Conservation (phyloP, 2,329 filamentous ascomycete genomes). For the Botrytis pseudocinerea region DNA sequence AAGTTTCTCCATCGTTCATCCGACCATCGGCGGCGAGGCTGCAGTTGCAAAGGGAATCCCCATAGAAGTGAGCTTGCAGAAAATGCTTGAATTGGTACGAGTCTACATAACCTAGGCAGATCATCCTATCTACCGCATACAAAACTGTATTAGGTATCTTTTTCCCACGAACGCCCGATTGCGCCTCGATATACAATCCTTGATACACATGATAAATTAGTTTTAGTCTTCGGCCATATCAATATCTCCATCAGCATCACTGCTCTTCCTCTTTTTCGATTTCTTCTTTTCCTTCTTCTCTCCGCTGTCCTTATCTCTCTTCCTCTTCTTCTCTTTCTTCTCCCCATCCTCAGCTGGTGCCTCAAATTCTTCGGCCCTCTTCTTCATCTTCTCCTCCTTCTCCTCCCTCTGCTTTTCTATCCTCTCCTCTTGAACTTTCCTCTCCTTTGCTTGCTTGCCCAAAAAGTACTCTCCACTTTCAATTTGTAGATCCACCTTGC, state of each 20-base stretch:
- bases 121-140: slow-evolving; percentile 13
- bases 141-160: slow-evolving; percentile 11
- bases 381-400: slow-evolving; percentile 84
- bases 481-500: slow-evolving; percentile 97
- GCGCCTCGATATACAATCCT: slow-evolving; percentile 10
- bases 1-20: background rate
- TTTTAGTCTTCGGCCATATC: slow-evolving; percentile 23
- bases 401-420: slow-evolving; percentile 83
- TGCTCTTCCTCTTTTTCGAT: slow-evolving; percentile 26
- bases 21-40: background rate
- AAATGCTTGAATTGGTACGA: slow-evolving; percentile 11
- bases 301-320: slow-evolving; percentile 32
- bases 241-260: slow-evolving; percentile 23
- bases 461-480: slow-evolving; percentile 97
- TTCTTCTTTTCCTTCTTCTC: slow-evolving; percentile 35
- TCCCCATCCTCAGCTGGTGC: slow-evolving; percentile 75
- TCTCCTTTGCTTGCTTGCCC: slow-evolving; percentile 87
- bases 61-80: background rate
- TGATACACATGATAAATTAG: background rate
- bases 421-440: slow-evolving; percentile 74
- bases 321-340: slow-evolving; percentile 52
- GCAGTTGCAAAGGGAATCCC: background rate
- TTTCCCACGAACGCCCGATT: slow-evolving; percentile 22
- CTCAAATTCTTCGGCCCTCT: slow-evolving; percentile 82
- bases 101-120: background rate